Percentiles rank a stretch among this genome's conserved stretches.
Conservation (phyloP, 257 asterid genomes). For the Solanum clarkiae region DNA sequence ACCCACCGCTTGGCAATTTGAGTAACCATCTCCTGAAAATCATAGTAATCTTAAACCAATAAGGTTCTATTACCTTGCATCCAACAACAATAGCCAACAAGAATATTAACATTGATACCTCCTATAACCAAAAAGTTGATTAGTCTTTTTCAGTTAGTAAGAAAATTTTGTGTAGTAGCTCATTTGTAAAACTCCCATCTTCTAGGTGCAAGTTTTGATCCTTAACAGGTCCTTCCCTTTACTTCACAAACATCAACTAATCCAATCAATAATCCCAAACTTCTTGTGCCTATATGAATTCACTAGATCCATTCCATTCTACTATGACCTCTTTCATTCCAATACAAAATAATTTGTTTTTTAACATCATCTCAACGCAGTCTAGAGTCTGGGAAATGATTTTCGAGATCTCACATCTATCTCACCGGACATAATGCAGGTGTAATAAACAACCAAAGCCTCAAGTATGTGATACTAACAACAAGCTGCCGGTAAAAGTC, state of each 20-base stretch:
- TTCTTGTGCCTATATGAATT: neutral
- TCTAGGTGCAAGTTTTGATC: neutral
- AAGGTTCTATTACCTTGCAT: neutral
- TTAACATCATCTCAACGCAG: neutral
- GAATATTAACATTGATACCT: neutral
- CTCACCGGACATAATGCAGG: neutral
- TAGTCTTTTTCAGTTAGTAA: neutral
- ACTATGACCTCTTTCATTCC: neutral
- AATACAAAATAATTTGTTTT: neutral
- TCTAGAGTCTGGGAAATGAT: neutral
- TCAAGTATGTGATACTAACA: neutral
- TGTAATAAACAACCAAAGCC: neutral
- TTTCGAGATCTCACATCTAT: neutral
- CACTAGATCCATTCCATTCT: neutral
- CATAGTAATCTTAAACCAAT: neutral
- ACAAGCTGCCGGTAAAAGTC: neutral
- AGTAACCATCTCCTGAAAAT: conserved; percentile 45
- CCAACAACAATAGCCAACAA: neutral
- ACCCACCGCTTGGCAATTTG: conserved; percentile 77
- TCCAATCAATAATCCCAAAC: neutral
- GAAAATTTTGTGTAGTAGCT: neutral
- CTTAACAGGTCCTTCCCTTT: neutral
- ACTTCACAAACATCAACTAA: neutral
- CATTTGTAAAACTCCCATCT: neutral
- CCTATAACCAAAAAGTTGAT: neutral